These are phyloP conservation scores for Escovopsis sp. DNA, from an alignment of 2,329 filamentous ascomycete genomes.

Conservation along the genomic window DNA sequence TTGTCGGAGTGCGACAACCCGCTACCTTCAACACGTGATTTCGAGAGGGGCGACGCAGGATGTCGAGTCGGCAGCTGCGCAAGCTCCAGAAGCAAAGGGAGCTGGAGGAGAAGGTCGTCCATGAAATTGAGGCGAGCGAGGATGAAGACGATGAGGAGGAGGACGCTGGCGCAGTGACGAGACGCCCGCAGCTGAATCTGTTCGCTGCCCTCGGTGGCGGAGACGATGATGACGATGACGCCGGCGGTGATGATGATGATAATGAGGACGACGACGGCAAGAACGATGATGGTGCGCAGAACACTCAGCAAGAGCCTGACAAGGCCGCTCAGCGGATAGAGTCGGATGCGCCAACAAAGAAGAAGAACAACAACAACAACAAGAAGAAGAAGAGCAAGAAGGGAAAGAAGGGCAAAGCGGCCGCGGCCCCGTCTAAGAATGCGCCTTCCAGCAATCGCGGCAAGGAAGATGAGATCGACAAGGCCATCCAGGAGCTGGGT, in stretches of 20 bases:
- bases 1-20: too few relatives aligned
- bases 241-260: slow-evolving; percentile 17
- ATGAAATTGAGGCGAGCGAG: slow-evolving; percentile 16
- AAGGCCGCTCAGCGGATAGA: background rate
- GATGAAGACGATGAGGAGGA: slow-evolving; percentile 14
- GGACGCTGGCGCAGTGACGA: slow-evolving; percentile 15
- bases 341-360: slow-evolving; percentile 12
- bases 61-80: slow-evolving; percentile 38
- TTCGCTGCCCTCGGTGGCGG: slow-evolving; percentile 38
- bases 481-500: slow-evolving; percentile 35
- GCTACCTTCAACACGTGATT: too few relatives aligned
- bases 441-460: slow-evolving; percentile 5
- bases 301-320: slow-evolving; percentile 11
- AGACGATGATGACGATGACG: slow-evolving; percentile 21
- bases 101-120: slow-evolving; percentile 16
- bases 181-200: slow-evolving; percentile 27
- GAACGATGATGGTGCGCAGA: background rate
- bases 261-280: slow-evolving; percentile 8
- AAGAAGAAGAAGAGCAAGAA: slow-evolving; percentile 23
- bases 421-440: slow-evolving; percentile 8
- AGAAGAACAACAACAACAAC: slow-evolving; percentile 5
- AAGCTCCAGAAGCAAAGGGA: slow-evolving; percentile 37
- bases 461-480: slow-evolving; percentile 39
- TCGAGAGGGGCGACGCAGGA: slow-evolving; percentile 9
- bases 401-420: slow-evolving; percentile 9